A percentile compares a stretch with the other conserved stretches of the same genome.
These are phyloP conservation scores for Exophiala xenobiotica DNA, from an alignment of 2,329 filamentous ascomycete genomes.

Conservation along the genomic window DNA sequence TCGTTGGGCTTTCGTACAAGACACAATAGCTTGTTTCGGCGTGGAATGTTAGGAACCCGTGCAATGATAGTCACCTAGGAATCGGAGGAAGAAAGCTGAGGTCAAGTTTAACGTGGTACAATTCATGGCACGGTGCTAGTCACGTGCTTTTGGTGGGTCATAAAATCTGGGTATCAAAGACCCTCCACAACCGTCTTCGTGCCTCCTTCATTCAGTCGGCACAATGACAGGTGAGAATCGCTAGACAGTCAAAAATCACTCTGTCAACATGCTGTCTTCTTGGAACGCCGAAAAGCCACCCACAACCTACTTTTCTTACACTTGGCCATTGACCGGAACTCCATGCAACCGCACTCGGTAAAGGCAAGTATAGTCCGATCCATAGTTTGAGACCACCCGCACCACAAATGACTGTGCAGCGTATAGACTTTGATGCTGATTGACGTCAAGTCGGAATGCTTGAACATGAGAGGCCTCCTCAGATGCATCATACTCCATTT, in stretches of 20 bases:
- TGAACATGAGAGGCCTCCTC: slow-evolving; percentile 38
- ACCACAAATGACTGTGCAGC: slow-evolving; percentile 41
- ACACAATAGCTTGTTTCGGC: no score
- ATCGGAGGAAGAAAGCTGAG: no score
- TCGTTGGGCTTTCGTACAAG: no score
- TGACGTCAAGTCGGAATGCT: slow-evolving; percentile 39
- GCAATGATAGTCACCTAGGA: no score
- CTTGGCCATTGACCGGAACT: slow-evolving; percentile 14
- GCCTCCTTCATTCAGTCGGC: no score
- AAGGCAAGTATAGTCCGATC: slow-evolving; percentile 44
- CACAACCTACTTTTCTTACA: not conserved
- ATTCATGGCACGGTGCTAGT: no score
- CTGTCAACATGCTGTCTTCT: not conserved
- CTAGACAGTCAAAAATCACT: not conserved
- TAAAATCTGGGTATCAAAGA: no score
- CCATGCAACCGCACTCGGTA: slow-evolving; percentile 49
- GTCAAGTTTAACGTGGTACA: no score
- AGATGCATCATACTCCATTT: slow-evolving; percentile 25
- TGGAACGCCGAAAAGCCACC: not conserved
- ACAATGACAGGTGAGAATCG: not conserved
- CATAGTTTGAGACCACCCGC: slow-evolving; percentile 46
- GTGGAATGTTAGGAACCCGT: no score
- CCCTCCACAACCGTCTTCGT: no score
- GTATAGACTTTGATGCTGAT: slow-evolving; percentile 21
- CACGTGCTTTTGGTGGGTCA: no score